A percentile compares a stretch with the other conserved stretches of the same genome.
Evolutionary conservation across 164 flowering plant species (phyloP).

Genomic region (Umbilicus rupestris): DNA sequence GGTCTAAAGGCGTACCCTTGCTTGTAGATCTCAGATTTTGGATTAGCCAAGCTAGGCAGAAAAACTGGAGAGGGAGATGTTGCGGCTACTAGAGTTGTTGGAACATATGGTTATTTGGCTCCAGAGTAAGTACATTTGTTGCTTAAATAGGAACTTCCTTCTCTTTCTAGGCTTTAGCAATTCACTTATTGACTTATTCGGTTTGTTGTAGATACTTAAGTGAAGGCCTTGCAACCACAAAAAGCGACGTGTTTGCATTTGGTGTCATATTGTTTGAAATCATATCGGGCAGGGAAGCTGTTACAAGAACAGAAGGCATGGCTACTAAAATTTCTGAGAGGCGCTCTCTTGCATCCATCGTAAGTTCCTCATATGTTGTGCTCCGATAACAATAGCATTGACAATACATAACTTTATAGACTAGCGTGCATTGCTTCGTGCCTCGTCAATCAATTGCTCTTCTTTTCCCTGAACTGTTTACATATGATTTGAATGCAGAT

Average conservation of each 20-base stretch:
- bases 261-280: constrained; percentile 90
- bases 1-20: constrained; percentile 11
- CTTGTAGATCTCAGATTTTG: constrained; percentile 86
- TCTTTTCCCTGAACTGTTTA: background rate
- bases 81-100: constrained; percentile 75
- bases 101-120: constrained; percentile 92
- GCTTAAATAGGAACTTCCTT: background rate
- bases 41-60: constrained; percentile 77
- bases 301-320: constrained; percentile 50
- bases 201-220: constrained; percentile 56
- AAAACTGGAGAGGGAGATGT: constrained; percentile 64
- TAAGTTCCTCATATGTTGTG: constrained; percentile 29
- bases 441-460: background rate
- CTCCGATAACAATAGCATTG: background rate
- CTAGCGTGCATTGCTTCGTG: background rate
- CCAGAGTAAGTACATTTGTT: constrained; percentile 66
- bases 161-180: constrained; percentile 1
- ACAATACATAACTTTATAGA: background rate
- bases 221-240: constrained; percentile 75
- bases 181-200: constrained; percentile 5
- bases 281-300: constrained; percentile 80
- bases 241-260: constrained; percentile 95
- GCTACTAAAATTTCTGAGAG: constrained; percentile 53
- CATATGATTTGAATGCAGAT: background rate
- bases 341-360: constrained; percentile 84